Evolutionary conservation across 192 early-diverging fungal species (phyloP).

Genomic region (Dissophora ornata): DNA sequence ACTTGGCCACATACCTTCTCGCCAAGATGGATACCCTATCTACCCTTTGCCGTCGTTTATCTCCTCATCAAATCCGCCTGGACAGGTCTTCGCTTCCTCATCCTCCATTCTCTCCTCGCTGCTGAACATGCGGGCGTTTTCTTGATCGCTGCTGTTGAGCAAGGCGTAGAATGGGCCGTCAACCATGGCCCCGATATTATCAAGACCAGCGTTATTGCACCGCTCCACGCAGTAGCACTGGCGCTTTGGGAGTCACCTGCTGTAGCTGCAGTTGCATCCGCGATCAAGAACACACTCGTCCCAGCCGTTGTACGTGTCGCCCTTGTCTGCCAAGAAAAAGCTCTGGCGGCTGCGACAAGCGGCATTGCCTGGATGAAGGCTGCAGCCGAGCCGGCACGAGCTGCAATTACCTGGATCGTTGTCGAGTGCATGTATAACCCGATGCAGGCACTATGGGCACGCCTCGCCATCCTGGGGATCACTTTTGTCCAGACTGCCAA

Average conservation of each 20-base stretch:
- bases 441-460: constrained; percentile 13
- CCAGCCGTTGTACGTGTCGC: background rate
- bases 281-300: constrained; percentile 13
- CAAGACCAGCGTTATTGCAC: constrained; percentile 1
- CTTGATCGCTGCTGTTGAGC: constrained; percentile 2
- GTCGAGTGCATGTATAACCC: constrained; percentile 40
- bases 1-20: constrained; percentile 32
- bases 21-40: constrained; percentile 34
- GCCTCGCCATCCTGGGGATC: constrained; percentile 12
- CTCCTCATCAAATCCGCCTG: constrained; percentile 26
- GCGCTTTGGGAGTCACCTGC: constrained; percentile 17
- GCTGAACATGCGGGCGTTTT: constrained; percentile 10
- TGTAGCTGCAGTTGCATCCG: background rate
- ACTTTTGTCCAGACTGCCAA: constrained; percentile 42
- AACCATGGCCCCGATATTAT: constrained; percentile 39
- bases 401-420: constrained; percentile 26
- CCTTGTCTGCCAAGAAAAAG: background rate
- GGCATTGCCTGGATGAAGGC: background rate
- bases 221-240: background rate
- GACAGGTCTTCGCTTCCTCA: constrained; percentile 19
- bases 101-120: constrained; percentile 18
- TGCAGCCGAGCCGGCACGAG: constrained; percentile 15
- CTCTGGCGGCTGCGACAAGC: background rate
- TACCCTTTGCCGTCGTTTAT: constrained; percentile 42
- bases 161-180: constrained; percentile 20